Evolutionary conservation across 768 basidiomycete genomes (phyloP), one percentile per base, ranked within the genome.

Genomic region (Naganishia vishniacii): DNA sequence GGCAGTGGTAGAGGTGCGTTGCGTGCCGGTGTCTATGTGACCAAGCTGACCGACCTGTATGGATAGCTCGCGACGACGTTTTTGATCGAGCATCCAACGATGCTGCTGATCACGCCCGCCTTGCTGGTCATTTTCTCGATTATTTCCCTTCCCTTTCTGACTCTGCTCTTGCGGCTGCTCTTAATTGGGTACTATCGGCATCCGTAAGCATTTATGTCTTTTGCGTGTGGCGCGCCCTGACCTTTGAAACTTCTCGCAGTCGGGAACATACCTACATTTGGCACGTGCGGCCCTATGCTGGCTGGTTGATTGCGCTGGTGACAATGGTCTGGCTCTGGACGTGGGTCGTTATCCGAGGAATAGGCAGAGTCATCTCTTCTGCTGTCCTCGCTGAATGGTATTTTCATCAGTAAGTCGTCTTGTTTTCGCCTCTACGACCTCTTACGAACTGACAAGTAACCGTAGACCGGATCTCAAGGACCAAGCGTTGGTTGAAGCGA

Each of bases 321-420:
- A 73, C 82, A 4, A 73, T 77, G 1, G 74, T 84, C 0, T 87
- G 86, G 84, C 75, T 86, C n/a, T 87, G 86, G 86, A 85, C 82
- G 20, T 86, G 86, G 83, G 83, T 82, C 11, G 86, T 95, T 6
- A 84, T 88, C 20, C 82, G 91, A 42, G 91, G 91, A 1, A 73
- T 89, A 1, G 78, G 91, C 46, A 81, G 89, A 7, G 88, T 87
- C 60, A 83, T 85, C 2, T 84, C 85, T 62, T 86, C 90, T 0
- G 87, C 86, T 31, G 88, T 92, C 4, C 83, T 97, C 34, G 92
- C 91, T 1, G 85, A 87, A 47, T 97, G 92, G 92, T 95, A 94
- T 74, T 94, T 90, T 77, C 75, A 83, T 29, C 80, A 84, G 83
- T 86, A 69, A 71, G 84, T 74, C 0, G 18, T 31, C 42, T 48